Base-by-base conservation (phyloP, 2,329 filamentous ascomycete genomes). In the Daldinia eschscholtzii region DNA sequence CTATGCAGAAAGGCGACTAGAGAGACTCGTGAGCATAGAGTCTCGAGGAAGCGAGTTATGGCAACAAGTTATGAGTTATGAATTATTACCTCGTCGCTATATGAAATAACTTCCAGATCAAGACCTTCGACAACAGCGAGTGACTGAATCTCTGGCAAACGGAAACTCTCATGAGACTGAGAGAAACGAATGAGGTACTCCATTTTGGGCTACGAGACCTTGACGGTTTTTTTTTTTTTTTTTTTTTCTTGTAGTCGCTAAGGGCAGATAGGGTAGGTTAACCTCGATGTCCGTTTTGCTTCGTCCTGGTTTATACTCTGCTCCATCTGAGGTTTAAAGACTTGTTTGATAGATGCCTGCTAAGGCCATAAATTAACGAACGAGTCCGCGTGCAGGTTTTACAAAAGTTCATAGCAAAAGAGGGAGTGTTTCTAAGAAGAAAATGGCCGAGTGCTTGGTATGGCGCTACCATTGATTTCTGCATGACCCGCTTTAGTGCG, bases 141-240 rank as follows among this genome's bases (percentile, higher is more conserved):
- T 26, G 96, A 90, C 76, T 95, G 84, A 13, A 97, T 87, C 80
- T 99, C 96, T 2, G 94, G 89, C 63, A 89, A 85, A 42, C 95
- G 91, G 79, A 99, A 99, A n/a, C 89, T 91, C 83, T 98, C 93
- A 79, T 98, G 94, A 65, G 88, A 85, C 80, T 98, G 96, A 50
- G 91, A 92, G 78, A 98, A 94, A 75, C 95, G 92, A 71, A 99
- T 90, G 67, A 99, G 86, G 77, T 93, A 98, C 70, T 97, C 89
- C 89, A 90, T 89, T 50, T 37, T 39, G 35, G 33, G 63, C 56
- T 48, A 57, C 42, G 46, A 15, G 58, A n/a, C 12, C 56, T 57
- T 64, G 41, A 10, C 37, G 52, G 56, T 53, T 28, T 41, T 23
- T 28, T 44, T 28, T 41, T 23, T 28, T 44, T 53, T 28, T 41